Evolutionary conservation across 2,329 filamentous ascomycete genomes (phyloP), one percentile per base, ranked within the genome.

Genomic region (Cucurbitaria berberidis): DNA sequence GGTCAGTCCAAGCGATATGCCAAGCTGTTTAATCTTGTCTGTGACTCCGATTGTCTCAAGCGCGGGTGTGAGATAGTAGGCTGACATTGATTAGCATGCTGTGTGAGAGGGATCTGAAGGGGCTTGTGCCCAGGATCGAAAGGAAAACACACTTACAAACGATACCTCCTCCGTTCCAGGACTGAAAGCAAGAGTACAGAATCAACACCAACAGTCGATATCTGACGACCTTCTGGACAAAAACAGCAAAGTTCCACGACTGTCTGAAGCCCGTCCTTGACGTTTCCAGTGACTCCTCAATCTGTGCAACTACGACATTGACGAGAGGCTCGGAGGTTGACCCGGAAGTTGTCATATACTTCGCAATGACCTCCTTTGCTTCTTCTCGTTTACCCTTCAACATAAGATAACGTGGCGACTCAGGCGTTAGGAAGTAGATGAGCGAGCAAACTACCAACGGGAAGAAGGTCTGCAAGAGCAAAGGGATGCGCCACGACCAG

Each of bases 111-210:
- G 1, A 13, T n/a, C 9, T 4, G 29, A 22, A 43, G 3, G 7
- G 22, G 15, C 6, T 18, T 16, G 40, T 29, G 39, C 41, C n/a
- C 34, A 6, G 13, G n/a, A 5, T 36, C 34, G n/a, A 36, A 36
- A n/a, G 8, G 3, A 18, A 36, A 5, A 16, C 8, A 36, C 30
- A 49, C 39, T 49, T 27, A 3, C 72, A 74, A 50, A 80, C 78
- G 53, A 80, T 78, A n/a, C 77, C 74, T 34, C 78, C 77, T 9
- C 78, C 78, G 43, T 78, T 79, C 78, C 78, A 80, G 48, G 78
- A 76, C 55, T 80, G 78, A 61, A 80, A 80, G 41, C 78, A 51
- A 1, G 76, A 80, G 59, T 81, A 81, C 8, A 81, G 63, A 16
- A 77, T 59, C 13, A 81, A 61, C 9, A 81, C 75, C 1, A 80